phyloP scores from a whole-genome alignment of 2,329 filamentous ascomycete species.

The Diaporthe sp. region DNA sequence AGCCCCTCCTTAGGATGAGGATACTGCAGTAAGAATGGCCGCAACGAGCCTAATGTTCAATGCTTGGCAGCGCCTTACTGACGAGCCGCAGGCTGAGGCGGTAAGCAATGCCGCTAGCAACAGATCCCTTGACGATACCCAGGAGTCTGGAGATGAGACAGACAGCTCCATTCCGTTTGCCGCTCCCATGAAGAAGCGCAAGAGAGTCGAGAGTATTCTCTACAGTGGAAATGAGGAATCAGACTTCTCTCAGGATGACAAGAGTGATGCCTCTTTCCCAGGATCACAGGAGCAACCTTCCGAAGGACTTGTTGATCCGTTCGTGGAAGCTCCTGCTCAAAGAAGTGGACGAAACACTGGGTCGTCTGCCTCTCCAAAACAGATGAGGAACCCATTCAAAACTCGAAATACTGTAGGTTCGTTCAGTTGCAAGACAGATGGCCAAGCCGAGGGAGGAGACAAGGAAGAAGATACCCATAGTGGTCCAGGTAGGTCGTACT shows the following conservation, averaged over 20 bases:
- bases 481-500: not conserved
- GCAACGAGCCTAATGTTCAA: not conserved
- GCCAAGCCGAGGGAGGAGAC: not conserved
- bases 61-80: not conserved
- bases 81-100: not conserved
- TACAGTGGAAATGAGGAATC: not conserved
- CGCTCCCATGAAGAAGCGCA: not conserved
- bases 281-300: not conserved
- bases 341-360: not conserved
- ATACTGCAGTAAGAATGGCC: not conserved
- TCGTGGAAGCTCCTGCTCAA: no score
- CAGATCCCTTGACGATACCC: not conserved
- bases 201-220: not conserved
- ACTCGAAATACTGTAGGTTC: not conserved
- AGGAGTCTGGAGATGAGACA: slow-evolving; percentile 7
- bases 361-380: not conserved
- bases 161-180: not conserved
- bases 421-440: not conserved
- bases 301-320: not conserved
- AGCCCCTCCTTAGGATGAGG: not conserved
- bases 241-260: not conserved
- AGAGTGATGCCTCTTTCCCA: not conserved
- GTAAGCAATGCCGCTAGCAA: not conserved
- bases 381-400: not conserved
- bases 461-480: not conserved